Base-by-base conservation (phyloP, 805 yeast genomes). In the Kluyveromyces starmeri region DNA sequence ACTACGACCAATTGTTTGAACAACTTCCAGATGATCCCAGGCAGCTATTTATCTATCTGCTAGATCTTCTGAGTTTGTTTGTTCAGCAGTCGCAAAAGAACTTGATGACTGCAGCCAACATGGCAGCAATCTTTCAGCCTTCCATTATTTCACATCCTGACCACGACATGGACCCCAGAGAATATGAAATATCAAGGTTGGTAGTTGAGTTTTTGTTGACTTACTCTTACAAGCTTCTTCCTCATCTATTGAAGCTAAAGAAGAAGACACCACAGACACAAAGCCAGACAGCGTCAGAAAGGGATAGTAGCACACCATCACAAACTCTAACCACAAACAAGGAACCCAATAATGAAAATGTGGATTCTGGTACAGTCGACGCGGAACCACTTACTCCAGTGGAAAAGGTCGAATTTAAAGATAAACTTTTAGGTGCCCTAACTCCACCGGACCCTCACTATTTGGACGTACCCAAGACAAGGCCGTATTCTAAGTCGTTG, bases 101-200 rank as follows among this genome's bases (percentile, higher is more conserved):
- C 55, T 65, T 84, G 43, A 92, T 92, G 99, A 77, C 96, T 2
- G 83, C 95, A 1, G 73, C 85, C 47, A 92, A 92, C 54, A 64
- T 92, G 43, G 95, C 97, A 1, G 95, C 97, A 2, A 83, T 92
- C 38, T 92, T 92, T 63, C 98, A 92, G 61, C 97, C 98, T 3
- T 83, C 95, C n/a, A 76, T 92, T 12, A 65, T 92, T 35, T 82
- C 94, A 7, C 97, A 89, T 56, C 95, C 96, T 4, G 72, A 70
- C 44, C 96, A 92, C 56, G 96, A 88, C 53, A 74, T 89, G 78
- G 74, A 80, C 27, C 96, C 96, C 1, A 84, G 77, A 20, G 96
- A 92, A 58, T 88, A 88, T 60, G 89, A 83, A 9, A 61, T 85
- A 22, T 83, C 95, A 4, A 85, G 88, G 45, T 68, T 76, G 6